Conservation (phyloP, 78 protist genomes). For the Dictyostelium firmibasis region DNA sequence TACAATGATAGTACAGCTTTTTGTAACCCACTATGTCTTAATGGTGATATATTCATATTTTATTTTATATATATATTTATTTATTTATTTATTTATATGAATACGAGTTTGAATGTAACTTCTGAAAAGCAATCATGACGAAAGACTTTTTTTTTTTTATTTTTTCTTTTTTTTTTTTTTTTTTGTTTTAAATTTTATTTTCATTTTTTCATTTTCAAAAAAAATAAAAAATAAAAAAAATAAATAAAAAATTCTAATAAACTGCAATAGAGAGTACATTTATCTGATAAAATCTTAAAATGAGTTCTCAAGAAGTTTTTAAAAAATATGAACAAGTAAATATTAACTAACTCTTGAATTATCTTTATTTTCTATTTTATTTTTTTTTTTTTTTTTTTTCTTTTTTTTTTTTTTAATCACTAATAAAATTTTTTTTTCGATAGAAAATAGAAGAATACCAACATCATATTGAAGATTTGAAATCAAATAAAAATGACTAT, state of each 20-base stretch:
- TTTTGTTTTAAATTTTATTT: background rate
- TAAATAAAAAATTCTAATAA: background rate
- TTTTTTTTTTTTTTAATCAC: background rate
- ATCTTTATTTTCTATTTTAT: no score
- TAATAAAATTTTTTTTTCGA: background rate
- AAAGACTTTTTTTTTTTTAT: background rate
- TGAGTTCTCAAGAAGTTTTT: background rate
- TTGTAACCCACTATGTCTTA: constrained; percentile 65
- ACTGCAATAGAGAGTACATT: background rate
- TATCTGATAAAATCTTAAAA: background rate
- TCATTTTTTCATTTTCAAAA: background rate
- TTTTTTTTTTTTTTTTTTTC: no score
- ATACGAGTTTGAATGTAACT: no score
- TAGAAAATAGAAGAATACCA: constrained; percentile 18
- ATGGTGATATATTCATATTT: background rate
- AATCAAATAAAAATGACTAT: constrained; percentile 35
- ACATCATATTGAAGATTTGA: background rate
- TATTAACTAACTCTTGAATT: no score
- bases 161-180: background rate
- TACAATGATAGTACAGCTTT: constrained; percentile 54
- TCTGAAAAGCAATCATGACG: background rate
- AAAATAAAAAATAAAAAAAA: background rate
- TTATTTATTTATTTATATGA: background rate
- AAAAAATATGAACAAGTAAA: constrained; percentile 5
- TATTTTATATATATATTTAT: background rate